Percentiles rank a stretch among this genome's conserved stretches.
These are phyloP conservation scores for Exophiala sp. DNA, from an alignment of 2,329 filamentous ascomycete genomes.

Conservation along the genomic window DNA sequence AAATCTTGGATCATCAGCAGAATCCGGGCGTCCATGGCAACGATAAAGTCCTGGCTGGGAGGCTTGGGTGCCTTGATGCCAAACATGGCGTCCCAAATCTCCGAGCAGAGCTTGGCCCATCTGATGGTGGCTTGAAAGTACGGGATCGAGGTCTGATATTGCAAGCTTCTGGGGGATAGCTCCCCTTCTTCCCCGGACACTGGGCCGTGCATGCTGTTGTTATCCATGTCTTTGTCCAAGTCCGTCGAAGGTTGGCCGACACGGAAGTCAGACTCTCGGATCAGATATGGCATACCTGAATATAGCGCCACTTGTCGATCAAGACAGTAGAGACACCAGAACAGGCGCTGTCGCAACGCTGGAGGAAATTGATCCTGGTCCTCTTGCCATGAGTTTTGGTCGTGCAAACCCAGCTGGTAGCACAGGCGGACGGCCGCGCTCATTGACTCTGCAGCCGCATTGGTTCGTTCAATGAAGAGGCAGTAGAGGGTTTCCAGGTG, in stretches of 20 bases:
- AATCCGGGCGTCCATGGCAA: not conserved
- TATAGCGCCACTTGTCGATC: not conserved
- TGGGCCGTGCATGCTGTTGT: not conserved
- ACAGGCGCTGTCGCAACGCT: not conserved
- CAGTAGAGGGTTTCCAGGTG: not conserved
- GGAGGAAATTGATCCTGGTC: not conserved
- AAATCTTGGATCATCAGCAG: not conserved
- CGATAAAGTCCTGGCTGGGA: not conserved
- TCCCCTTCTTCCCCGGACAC: not conserved
- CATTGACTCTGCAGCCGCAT: not conserved
- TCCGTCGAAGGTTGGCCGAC: not conserved
- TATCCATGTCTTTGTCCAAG: too few species aligned
- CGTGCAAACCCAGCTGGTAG: constrained; percentile 39
- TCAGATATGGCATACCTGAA: not conserved
- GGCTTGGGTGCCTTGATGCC: not conserved
- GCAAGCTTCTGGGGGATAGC: not conserved
- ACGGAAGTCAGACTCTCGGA: not conserved
- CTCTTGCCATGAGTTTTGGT: constrained; percentile 30
- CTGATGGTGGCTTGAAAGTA: not conserved
- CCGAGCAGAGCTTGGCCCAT: not conserved
- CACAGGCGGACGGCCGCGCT: not conserved
- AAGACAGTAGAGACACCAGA: not conserved
- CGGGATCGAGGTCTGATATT: not conserved
- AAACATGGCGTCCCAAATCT: not conserved
- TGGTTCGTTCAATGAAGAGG: not conserved